Conservation (phyloP, 495 filamentous ascomycete genomes). For the Arthonia radiata region DNA sequence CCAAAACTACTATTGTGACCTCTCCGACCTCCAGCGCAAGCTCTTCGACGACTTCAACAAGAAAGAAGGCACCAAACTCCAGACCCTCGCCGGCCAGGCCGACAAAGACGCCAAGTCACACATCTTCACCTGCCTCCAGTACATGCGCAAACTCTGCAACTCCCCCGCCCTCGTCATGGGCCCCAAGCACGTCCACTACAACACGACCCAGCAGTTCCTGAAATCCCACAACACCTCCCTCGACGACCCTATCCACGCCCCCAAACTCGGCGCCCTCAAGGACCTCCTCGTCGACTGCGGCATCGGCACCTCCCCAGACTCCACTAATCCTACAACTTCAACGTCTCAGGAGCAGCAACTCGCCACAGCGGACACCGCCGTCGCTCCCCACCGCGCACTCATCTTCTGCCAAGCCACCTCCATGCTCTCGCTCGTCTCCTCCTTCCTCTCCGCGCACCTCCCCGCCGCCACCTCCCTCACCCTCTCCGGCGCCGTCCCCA, state of each 20-base stretch:
- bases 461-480: conserved; percentile 74
- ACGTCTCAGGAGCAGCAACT: no score
- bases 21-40: conserved; percentile 80
- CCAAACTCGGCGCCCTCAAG: conserved; percentile 68
- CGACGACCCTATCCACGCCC: conserved; percentile 67
- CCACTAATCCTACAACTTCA: conserved; percentile 31
- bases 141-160: conserved; percentile 98
- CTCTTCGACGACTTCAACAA: conserved; percentile 91
- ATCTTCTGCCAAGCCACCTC: conserved; percentile 99
- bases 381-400: conserved; percentile 82
- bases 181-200: conserved; percentile 73
- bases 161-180: conserved; percentile 90
- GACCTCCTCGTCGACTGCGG: conserved; percentile 89
- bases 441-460: conserved; percentile 63
- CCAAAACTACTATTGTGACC: conserved; percentile 98
- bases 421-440: conserved; percentile 93
- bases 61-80: conserved; percentile 65
- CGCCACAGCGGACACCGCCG: no score
- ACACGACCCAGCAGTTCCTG: conserved; percentile 52
- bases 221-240: conserved; percentile 42
- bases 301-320: conserved; percentile 54
- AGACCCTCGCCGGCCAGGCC: conserved; percentile 44
- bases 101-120: conserved; percentile 90
- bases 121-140: conserved; percentile 96
- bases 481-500: conserved; percentile 76